Conservation (phyloP, 768 basidiomycete species). For the Imleria badia region DNA sequence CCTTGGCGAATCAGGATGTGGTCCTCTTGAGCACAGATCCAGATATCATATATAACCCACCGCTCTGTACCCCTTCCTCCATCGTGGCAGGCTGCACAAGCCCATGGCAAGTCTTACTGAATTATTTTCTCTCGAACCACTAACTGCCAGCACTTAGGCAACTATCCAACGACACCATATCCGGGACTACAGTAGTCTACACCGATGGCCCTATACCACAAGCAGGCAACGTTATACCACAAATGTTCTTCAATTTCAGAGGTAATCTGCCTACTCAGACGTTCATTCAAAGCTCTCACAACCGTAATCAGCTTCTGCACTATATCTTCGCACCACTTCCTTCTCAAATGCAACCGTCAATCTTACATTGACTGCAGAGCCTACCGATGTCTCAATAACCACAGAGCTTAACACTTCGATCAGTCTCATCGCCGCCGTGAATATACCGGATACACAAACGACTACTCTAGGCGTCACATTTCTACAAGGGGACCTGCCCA, state of each 20-base stretch:
- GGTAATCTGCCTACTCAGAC: conserved; percentile 34
- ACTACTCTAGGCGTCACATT: conserved; percentile 46
- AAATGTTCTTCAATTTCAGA: conserved; percentile 56
- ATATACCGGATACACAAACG: conserved; percentile 39
- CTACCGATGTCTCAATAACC: conserved; percentile 36
- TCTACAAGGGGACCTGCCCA: conserved; percentile 23
- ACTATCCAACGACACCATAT: conserved; percentile 11
- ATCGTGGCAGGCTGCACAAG: conserved; percentile 19
- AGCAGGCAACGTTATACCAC: conserved; percentile 47
- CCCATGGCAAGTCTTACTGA: conserved; percentile 20
- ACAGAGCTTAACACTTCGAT: conserved; percentile 42
- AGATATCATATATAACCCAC: conserved; percentile 30
- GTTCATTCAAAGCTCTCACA: conserved; percentile 4
- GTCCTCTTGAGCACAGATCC: conserved; percentile 20
- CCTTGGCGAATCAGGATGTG: conserved; percentile 23
- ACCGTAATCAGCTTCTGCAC: conserved; percentile 37
- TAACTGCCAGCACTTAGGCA: conserved; percentile 20
- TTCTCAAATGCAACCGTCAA: conserved; percentile 53
- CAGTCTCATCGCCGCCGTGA: conserved; percentile 37
- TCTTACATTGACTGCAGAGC: conserved; percentile 44
- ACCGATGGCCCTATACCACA: conserved; percentile 45
- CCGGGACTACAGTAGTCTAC: conserved; percentile 23
- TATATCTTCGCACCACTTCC: conserved; percentile 44
- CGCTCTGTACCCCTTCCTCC: conserved; percentile 19
- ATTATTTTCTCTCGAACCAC: neutral